phyloP scores from a whole-genome alignment of 441 rosid species.

The Theobroma grandiflorum region DNA sequence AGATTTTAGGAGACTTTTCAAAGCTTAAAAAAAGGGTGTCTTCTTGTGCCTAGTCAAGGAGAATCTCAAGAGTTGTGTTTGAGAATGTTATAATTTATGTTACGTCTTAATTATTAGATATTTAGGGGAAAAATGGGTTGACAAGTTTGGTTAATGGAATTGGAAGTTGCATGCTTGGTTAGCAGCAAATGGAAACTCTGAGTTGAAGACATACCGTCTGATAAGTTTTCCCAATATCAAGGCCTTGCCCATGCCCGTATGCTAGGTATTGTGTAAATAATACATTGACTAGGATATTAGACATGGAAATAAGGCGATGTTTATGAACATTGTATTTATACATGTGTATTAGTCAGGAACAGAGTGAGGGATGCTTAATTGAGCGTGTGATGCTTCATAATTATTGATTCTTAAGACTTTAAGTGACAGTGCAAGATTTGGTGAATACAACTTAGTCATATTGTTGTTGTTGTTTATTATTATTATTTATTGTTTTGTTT shows the following conservation, averaged over 20 bases:
- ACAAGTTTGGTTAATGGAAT: neutral
- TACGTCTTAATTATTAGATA: neutral
- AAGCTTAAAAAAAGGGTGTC: neutral
- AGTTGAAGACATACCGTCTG: neutral
- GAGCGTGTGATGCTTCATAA: neutral
- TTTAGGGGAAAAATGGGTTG: neutral
- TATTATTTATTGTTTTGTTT: neutral
- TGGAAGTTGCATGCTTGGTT: neutral
- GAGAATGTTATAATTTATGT: neutral
- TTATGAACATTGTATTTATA: conserved; percentile 6
- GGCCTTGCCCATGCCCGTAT: neutral
- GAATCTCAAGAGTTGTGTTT: neutral
- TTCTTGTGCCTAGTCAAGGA: neutral
- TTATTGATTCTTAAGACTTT: neutral
- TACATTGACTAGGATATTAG: conserved; percentile 1
- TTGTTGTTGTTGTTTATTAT: too few species aligned
- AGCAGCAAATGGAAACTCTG: neutral
- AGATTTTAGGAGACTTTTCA: neutral
- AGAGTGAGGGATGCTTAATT: neutral
- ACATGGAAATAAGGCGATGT: neutral
- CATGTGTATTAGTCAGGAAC: neutral
- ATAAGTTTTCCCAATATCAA: conserved; percentile 1
- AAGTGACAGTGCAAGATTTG: neutral
- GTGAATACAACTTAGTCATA: neutral
- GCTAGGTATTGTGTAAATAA: neutral